Percentiles rank a stretch among this genome's conserved stretches.
Conservation (phyloP, 345 rosid genomes). For the Noccaea caerulescens region DNA sequence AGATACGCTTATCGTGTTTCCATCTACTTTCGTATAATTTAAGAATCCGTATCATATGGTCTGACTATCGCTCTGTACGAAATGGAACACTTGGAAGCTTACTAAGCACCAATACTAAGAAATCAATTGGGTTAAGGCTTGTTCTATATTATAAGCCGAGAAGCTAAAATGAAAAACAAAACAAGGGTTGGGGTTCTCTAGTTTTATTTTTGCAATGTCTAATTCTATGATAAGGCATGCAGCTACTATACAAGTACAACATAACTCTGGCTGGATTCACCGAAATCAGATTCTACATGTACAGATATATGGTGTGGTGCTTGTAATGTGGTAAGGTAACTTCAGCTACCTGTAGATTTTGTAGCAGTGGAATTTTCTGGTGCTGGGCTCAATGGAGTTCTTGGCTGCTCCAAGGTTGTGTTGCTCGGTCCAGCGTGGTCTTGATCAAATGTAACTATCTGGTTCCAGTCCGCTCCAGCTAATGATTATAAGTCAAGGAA, state of each 20-base stretch:
- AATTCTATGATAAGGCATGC: conserved; percentile 37
- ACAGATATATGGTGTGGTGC: conserved; percentile 28
- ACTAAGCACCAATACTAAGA: not conserved
- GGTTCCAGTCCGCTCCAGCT: conserved; percentile 41
- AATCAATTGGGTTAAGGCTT: conserved; percentile 22
- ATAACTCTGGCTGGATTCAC: conserved; percentile 24
- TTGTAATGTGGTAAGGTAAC: conserved; percentile 17
- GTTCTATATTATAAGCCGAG: conserved; percentile 28
- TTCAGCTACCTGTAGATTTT: conserved; percentile 40
- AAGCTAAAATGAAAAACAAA: not conserved
- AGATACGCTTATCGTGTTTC: conserved; percentile 2
- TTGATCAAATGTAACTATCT: conserved; percentile 31
- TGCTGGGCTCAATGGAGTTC: conserved; percentile 34
- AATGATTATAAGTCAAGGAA: conserved; percentile 33
- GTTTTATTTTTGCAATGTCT: conserved; percentile 37
- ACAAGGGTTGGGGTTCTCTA: conserved; percentile 37
- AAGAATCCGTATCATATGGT: too few relatives aligned
- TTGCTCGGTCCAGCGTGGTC: conserved; percentile 35
- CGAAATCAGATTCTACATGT: conserved; percentile 37
- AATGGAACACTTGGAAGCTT: conserved; percentile 4
- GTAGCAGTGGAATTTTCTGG: conserved; percentile 26
- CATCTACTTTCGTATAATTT: not conserved
- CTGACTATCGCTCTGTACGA: not conserved
- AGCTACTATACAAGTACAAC: conserved; percentile 40
- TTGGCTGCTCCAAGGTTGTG: conserved; percentile 31